These are phyloP conservation scores for Sophora flavescens DNA, from an alignment of 306 rosid species.

Conservation along the genomic window DNA sequence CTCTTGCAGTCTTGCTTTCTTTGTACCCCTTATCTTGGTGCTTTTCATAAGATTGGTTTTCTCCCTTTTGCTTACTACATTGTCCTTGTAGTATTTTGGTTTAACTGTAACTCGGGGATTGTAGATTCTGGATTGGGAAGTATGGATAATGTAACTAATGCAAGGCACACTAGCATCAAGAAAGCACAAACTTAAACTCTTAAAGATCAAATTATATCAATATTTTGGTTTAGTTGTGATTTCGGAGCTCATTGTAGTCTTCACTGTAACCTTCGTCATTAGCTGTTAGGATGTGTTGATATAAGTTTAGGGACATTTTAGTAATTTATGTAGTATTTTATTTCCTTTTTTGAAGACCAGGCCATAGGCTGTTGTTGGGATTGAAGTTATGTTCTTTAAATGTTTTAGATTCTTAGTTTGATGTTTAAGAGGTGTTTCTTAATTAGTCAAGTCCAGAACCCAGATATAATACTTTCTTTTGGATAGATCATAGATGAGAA, in stretches of 20 bases:
- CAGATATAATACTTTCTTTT: conserved; percentile 1
- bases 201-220: background rate
- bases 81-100: conserved; percentile 4
- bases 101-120: conserved; percentile 5
- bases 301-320: background rate
- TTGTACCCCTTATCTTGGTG: background rate
- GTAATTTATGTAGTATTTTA: background rate
- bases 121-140: background rate
- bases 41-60: conserved; percentile 3
- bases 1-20: background rate
- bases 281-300: conserved; percentile 3
- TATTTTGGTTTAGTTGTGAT: conserved; percentile 8
- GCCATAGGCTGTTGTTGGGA: background rate
- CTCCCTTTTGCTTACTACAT: background rate
- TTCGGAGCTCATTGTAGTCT: background rate
- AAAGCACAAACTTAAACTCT: background rate
- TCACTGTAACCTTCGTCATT: background rate
- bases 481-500: conserved; percentile 12
- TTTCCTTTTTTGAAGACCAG: conserved; percentile 7
- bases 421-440: background rate
- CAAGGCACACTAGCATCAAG: background rate
- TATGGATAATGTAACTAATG: background rate
- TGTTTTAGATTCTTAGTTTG: conserved; percentile 2
- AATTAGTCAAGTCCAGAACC: background rate
- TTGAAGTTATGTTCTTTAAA: conserved; percentile 2